Evolutionary conservation across 306 rosid genomes (phyloP).

Genomic region (Macrotyloma uniflorum): DNA sequence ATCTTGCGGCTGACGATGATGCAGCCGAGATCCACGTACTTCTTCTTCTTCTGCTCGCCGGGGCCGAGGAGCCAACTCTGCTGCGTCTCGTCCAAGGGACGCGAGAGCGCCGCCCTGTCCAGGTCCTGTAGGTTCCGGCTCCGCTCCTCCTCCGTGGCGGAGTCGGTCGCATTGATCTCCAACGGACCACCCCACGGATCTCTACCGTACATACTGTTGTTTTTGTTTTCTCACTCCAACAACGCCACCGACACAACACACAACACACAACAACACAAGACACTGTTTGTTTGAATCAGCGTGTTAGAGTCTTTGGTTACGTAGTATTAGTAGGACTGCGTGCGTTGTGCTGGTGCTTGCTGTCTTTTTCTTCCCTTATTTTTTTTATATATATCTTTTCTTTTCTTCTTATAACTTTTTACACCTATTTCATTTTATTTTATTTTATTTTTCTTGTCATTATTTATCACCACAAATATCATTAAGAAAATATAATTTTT

Average conservation of each 20-base stretch:
- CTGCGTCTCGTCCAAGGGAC: conserved; percentile 93
- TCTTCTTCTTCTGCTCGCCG: conserved; percentile 96
- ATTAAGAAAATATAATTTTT: too few species aligned
- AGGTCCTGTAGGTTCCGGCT: conserved; percentile 86
- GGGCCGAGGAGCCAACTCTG: conserved; percentile 98
- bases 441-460: neutral
- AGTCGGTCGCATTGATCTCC: conserved; percentile 90
- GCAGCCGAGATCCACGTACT: conserved; percentile 95
- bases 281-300: neutral
- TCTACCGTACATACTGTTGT: conserved; percentile 74
- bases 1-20: conserved; percentile 94
- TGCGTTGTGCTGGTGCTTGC: conserved; percentile 1
- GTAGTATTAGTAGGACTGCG: neutral
- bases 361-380: neutral
- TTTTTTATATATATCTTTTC: neutral
- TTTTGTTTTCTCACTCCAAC: neutral
- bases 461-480: too few species aligned
- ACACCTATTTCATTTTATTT: neutral
- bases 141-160: conserved; percentile 94
- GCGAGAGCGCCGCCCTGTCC: conserved; percentile 87
- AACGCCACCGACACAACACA: conserved; percentile 26
- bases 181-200: conserved; percentile 99
- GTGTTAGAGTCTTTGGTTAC: neutral
- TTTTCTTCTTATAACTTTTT: too few species aligned
- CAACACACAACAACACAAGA: neutral